Percentiles rank a stretch among this genome's conserved stretches.
These are phyloP conservation scores for Citrus hindsii DNA, from an alignment of 345 rosid genomes.

Conservation along the genomic window DNA sequence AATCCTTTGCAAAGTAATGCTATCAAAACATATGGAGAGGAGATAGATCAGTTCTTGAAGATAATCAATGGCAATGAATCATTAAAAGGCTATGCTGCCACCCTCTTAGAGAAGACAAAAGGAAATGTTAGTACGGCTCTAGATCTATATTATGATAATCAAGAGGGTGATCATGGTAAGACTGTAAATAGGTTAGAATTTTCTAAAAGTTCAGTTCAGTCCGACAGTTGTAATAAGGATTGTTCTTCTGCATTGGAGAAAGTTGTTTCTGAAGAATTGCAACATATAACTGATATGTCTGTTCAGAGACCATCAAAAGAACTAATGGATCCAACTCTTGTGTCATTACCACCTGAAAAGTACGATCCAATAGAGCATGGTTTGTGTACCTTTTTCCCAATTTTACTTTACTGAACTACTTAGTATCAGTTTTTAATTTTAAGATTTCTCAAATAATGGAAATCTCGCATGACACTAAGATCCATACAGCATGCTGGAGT, in stretches of 20 bases:
- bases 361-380: constrained; percentile 71
- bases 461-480: constrained; percentile 14
- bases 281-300: constrained; percentile 19
- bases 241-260: constrained; percentile 32
- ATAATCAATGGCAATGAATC: constrained; percentile 61
- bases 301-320: constrained; percentile 30
- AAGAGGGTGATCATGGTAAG: constrained; percentile 32
- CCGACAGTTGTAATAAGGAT: constrained; percentile 20
- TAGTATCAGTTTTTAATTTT: background rate
- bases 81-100: constrained; percentile 56
- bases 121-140: constrained; percentile 74
- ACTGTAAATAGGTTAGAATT: constrained; percentile 19
- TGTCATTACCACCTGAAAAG: constrained; percentile 60
- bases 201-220: constrained; percentile 28
- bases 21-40: constrained; percentile 28
- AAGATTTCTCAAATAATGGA: background rate
- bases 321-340: constrained; percentile 29
- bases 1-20: constrained; percentile 23
- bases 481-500: constrained; percentile 77
- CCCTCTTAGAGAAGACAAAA: constrained; percentile 54
- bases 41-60: constrained; percentile 56
- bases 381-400: constrained; percentile 32
- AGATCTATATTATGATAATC: constrained; percentile 54
- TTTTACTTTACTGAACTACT: constrained; percentile 7
- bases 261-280: constrained; percentile 24